Percentiles rank a stretch among this genome's conserved stretches.
Conservation (phyloP, 202 grass and related monocot species). For the Hordeum pubiflorum region DNA sequence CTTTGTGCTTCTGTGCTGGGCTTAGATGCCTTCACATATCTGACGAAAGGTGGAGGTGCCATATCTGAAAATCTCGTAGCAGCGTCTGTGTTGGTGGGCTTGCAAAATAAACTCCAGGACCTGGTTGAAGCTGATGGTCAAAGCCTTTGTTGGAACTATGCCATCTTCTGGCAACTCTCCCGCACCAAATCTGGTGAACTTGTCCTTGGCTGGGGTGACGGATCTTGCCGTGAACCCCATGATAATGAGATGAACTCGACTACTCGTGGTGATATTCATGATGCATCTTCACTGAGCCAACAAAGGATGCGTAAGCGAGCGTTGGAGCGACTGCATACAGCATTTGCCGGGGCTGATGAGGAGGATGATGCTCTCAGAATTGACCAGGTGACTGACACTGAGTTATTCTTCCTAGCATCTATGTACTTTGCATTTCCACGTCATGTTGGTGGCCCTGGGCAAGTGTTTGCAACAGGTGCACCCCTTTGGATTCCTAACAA, state of each 20-base stretch:
- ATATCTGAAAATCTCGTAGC: conserved; percentile 2
- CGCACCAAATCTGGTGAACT: neutral
- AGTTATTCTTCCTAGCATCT: conserved; percentile 11
- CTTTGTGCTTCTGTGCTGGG: conserved; percentile 6
- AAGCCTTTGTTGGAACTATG: conserved; percentile 2
- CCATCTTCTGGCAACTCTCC: conserved; percentile 5
- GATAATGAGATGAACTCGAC: neutral
- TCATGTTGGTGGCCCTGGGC: neutral
- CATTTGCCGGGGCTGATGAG: conserved; percentile 2
- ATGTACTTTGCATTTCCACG: conserved; percentile 11
- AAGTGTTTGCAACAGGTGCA: conserved; percentile 6
- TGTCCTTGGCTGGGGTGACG: conserved; percentile 1
- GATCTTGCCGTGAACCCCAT: conserved; percentile 1
- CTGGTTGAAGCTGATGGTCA: neutral
- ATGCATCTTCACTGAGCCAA: neutral
- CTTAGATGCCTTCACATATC: neutral
- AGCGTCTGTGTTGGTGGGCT: neutral
- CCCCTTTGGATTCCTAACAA: conserved; percentile 16
- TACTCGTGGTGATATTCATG: neutral
- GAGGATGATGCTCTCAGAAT: conserved; percentile 2
- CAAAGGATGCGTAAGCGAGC: conserved; percentile 1
- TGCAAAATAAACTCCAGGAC: conserved; percentile 11
- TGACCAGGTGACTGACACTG: neutral
- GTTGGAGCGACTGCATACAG: conserved; percentile 1
- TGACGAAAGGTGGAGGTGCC: conserved; percentile 5